Evolutionary conservation across 2,329 filamentous ascomycete species (phyloP), one percentile per base, ranked within the genome.

Genomic region (Xylariaceae sp.): DNA sequence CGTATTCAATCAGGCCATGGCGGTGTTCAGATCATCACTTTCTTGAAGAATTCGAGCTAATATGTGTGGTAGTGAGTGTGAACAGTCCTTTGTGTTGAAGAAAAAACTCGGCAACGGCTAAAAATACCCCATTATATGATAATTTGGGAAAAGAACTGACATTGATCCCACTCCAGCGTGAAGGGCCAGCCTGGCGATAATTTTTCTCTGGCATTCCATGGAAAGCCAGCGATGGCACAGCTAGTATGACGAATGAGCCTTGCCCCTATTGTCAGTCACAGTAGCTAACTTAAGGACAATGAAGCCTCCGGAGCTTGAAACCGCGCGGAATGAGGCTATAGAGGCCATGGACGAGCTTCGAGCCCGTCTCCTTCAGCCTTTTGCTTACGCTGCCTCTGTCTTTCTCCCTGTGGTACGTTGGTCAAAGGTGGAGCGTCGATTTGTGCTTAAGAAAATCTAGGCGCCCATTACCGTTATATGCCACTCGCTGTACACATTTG

Each of bases 281-380:
- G 60, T 19, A 17, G 54, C 54, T 4, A 53, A 54, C 6, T 6
- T 47, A 1, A 17, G 36, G 5, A 15, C 42, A 9, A 33, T 49
- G 2, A 14, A 62, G 7, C 22, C 52, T 15, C 38, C 51, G 10
- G 42, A 51, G 35, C 54, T 59, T 22, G 56, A 55, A 40, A 42
- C 48, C 7, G 48, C 48, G 5, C 51, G 47, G 9, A 41, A 17
- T 17, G 60, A 60, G 36, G 52, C 58, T 12, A 33, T 63, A 17
- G 60, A 63, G 44, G 52, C 55, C 6, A 38, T 58, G 33, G 62
- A 62, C 33, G 62, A 64, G 42, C 52, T 64, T 10, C 56, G 48
- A 11, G 47, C 53, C 9, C 57, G 59, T 7, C 31, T 62, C 1
- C 30, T 59, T 5, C 60, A 60, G 5, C 60, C 62, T 1, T 39